Conservation (phyloP, 805 yeast genomes). For the Candida succiphila region DNA sequence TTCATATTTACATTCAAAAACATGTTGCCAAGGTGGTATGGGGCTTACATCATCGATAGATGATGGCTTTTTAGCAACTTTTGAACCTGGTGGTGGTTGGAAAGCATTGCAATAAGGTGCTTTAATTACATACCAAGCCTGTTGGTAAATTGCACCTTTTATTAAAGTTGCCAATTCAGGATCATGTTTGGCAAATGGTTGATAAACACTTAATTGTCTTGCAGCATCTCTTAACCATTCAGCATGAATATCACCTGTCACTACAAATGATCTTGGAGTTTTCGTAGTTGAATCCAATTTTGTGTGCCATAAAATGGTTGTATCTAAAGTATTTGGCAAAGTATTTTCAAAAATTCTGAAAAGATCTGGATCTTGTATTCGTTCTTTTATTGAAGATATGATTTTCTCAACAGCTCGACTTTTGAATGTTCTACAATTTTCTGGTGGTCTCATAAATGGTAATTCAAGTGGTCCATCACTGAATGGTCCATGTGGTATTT, state of each 20-base stretch:
- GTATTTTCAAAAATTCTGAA: slow-evolving; percentile 72
- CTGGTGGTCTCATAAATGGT: slow-evolving; percentile 72
- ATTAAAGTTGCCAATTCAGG: slow-evolving; percentile 38
- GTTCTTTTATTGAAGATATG: slow-evolving; percentile 38
- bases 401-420: slow-evolving; percentile 54
- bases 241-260: slow-evolving; percentile 90
- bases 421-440: slow-evolving; percentile 61
- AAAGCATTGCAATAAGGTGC: slow-evolving; percentile 88
- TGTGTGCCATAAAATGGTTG: slow-evolving; percentile 70
- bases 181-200: slow-evolving; percentile 48
- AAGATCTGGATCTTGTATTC: slow-evolving; percentile 53
- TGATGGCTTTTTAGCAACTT: slow-evolving; percentile 37
- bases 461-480: slow-evolving; percentile 43
- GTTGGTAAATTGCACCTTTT: slow-evolving; percentile 74
- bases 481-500: slow-evolving; percentile 42
- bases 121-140: slow-evolving; percentile 48
- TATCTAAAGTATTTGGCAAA: slow-evolving; percentile 81
- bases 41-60: slow-evolving; percentile 63
- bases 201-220: slow-evolving; percentile 70
- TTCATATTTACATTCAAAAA: slow-evolving; percentile 87
- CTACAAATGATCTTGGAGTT: slow-evolving; percentile 59
- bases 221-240: slow-evolving; percentile 91
- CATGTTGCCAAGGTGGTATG: slow-evolving; percentile 55
- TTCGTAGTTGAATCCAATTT: slow-evolving; percentile 7
- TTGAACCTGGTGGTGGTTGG: slow-evolving; percentile 63